phyloP scores from a whole-genome alignment of 148 eudicot genomes.

The Rhododendron kiyosumense region DNA sequence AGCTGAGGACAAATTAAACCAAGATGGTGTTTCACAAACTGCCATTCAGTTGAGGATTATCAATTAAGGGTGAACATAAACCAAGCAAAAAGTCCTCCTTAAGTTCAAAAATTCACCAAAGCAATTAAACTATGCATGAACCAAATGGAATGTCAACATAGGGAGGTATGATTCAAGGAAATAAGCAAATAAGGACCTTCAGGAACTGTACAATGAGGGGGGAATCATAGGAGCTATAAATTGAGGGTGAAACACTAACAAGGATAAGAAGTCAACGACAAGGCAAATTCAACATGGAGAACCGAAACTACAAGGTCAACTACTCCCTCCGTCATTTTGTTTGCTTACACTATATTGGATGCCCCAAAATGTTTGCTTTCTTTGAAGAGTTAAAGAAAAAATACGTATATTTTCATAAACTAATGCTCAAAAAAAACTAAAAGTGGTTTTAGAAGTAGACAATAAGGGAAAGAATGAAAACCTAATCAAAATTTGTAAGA shows the following conservation, averaged over 20 bases:
- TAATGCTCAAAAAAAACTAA: background rate
- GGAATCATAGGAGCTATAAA: background rate
- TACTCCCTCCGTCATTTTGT: background rate
- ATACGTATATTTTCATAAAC: background rate
- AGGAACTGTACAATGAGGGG: background rate
- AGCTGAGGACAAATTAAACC: background rate
- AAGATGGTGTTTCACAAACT: background rate
- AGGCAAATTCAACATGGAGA: background rate
- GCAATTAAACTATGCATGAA: background rate
- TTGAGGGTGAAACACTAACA: background rate
- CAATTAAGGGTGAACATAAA: background rate
- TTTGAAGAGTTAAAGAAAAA: background rate
- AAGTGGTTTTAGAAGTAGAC: background rate
- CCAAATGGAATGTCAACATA: background rate
- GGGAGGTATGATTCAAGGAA: background rate
- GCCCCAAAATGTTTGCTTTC: background rate
- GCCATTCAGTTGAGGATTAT: background rate
- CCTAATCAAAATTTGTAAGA: background rate
- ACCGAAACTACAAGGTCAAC: background rate
- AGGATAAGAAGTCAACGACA: background rate
- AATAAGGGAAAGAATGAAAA: background rate
- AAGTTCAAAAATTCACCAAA: background rate
- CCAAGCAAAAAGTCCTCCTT: background rate
- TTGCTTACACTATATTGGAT: background rate
- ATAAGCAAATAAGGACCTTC: background rate